Conservation (phyloP, 129 eudicot genomes). For the Erigeron canadensis region DNA sequence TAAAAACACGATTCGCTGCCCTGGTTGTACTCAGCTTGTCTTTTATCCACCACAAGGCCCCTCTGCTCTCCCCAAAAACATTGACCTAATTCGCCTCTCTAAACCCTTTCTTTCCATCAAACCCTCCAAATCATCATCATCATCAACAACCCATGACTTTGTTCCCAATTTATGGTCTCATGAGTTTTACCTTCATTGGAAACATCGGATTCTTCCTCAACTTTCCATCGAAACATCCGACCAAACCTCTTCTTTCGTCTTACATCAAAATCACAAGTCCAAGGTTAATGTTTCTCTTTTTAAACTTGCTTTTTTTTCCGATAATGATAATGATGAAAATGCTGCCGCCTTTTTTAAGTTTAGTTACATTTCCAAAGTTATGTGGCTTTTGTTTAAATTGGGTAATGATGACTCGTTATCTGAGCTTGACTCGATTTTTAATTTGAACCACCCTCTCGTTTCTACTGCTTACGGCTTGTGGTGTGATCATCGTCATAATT, state of each 20-base stretch:
- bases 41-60: slow-evolving; percentile 41
- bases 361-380: slow-evolving; percentile 44
- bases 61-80: slow-evolving; percentile 75
- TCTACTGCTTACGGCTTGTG: slow-evolving; percentile 70
- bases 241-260: background rate
- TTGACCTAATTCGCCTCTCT: slow-evolving; percentile 66
- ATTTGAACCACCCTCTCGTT: slow-evolving; percentile 36
- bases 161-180: slow-evolving; percentile 49
- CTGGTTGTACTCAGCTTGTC: slow-evolving; percentile 77
- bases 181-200: slow-evolving; percentile 58
- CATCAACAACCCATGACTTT: slow-evolving; percentile 22
- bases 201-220: slow-evolving; percentile 46
- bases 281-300: slow-evolving; percentile 41
- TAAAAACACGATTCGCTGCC: slow-evolving; percentile 68
- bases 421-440: slow-evolving; percentile 37
- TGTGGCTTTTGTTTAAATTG: slow-evolving; percentile 55
- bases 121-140: background rate
- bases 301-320: slow-evolving; percentile 35
- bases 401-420: slow-evolving; percentile 34
- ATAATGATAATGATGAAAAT: slow-evolving; percentile 7
- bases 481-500: slow-evolving; percentile 43
- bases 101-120: background rate
- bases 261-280: background rate
- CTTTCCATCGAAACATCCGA: slow-evolving; percentile 8
- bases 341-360: slow-evolving; percentile 27